Evolutionary conservation across 2,329 filamentous ascomycete species (phyloP).

Genomic region (Aspergillus pseudoterreus): DNA sequence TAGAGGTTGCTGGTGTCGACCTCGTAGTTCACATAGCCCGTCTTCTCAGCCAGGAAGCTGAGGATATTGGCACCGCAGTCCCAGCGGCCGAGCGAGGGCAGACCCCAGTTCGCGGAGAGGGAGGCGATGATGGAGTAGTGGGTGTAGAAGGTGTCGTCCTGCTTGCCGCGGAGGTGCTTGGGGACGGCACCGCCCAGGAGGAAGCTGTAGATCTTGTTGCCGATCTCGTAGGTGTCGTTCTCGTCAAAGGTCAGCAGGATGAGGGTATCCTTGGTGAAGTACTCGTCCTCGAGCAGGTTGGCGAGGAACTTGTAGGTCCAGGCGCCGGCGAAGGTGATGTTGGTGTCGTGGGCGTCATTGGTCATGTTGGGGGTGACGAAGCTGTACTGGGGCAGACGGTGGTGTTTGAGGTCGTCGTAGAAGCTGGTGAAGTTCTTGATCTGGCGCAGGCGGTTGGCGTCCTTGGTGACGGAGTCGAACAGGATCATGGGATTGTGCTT

Average conservation of each 20-base stretch:
- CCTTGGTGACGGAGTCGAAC: constrained; percentile 61
- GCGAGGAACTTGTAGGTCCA: constrained; percentile 69
- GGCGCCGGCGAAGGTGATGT: constrained; percentile 62
- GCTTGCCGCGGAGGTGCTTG: constrained; percentile 58
- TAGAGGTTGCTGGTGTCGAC: constrained; percentile 43
- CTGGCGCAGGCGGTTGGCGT: constrained; percentile 57
- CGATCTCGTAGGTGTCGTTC: constrained; percentile 64
- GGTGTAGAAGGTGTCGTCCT: constrained; percentile 67
- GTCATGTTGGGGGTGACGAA: constrained; percentile 54
- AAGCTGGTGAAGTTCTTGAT: constrained; percentile 74
- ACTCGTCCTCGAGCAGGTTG: constrained; percentile 63
- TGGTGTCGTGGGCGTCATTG: constrained; percentile 71
- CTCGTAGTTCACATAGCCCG: constrained; percentile 50
- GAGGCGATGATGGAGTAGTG: constrained; percentile 69
- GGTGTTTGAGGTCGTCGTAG: constrained; percentile 60
- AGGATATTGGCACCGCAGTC: constrained; percentile 71
- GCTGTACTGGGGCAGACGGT: constrained; percentile 67
- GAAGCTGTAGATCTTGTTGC: constrained; percentile 67
- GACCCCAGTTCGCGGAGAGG: constrained; percentile 66
- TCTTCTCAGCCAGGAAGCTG: constrained; percentile 56
- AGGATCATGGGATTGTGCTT: constrained; percentile 72
- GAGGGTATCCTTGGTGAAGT: constrained; percentile 74
- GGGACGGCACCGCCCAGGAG: constrained; percentile 74
- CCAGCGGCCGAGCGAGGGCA: constrained; percentile 66
- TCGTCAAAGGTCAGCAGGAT: constrained; percentile 84